phyloP scores from a whole-genome alignment of 2,329 filamentous ascomycete genomes.

The Cercospora beticola region DNA sequence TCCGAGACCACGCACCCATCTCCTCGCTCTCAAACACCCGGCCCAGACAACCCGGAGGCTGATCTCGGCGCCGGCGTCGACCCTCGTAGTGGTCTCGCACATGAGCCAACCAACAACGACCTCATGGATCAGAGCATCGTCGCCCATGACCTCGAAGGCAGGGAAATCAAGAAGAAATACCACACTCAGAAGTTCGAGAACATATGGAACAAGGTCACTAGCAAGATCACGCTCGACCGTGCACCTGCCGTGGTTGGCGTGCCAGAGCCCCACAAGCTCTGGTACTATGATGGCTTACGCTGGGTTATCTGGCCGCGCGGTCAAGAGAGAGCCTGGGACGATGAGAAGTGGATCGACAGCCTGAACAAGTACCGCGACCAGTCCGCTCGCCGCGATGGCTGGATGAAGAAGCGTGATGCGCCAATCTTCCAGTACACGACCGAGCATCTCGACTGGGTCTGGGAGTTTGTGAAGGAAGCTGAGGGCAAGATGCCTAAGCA shows the following conservation, averaged over 20 bases:
- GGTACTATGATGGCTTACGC: conserved; percentile 71
- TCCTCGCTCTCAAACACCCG: neutral
- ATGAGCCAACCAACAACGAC: conserved; percentile 25
- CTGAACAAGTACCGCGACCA: conserved; percentile 54
- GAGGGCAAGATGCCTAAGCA: neutral
- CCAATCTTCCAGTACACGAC: neutral
- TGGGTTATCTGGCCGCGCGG: conserved; percentile 74
- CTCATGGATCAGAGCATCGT: conserved; percentile 22
- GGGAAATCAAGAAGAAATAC: conserved; percentile 11
- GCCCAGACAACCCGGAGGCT: neutral
- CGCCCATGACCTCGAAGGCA: neutral
- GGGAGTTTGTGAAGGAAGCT: neutral
- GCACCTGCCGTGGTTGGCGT: neutral
- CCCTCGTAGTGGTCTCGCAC: conserved; percentile 11
- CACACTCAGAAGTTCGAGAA: conserved; percentile 23
- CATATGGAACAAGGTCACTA: neutral
- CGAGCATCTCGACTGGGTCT: neutral
- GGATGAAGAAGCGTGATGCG: conserved; percentile 50
- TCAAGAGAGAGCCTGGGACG: conserved; percentile 49
- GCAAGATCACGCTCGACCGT: conserved; percentile 26
- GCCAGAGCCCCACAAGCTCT: conserved; percentile 67
- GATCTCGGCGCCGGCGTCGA: conserved; percentile 22
- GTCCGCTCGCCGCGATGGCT: conserved; percentile 18
- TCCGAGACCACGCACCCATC: neutral
- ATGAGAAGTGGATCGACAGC: conserved; percentile 57